Base-by-base conservation (phyloP, 2,329 filamentous ascomycete species). In the Bimuria novae-zelandiae region DNA sequence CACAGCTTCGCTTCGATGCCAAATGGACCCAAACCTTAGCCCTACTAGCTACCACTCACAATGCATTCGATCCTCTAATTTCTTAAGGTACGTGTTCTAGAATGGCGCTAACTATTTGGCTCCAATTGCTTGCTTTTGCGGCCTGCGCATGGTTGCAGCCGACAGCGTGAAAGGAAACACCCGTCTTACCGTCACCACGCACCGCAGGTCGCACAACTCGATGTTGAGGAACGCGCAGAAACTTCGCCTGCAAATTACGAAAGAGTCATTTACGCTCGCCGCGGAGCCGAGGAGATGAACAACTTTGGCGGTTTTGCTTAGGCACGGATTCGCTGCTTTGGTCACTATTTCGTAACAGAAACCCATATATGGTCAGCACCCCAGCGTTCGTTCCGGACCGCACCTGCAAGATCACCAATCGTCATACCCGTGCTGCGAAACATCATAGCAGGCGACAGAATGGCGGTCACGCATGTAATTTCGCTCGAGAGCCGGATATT, bases 261-360 rank as follows among this genome's bases (percentile, higher is more conserved):
- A 37, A 14, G 22, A 21, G 37, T n/a, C 32, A 19, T 19, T 6
- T 17, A 1, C 8, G 4, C 10, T 22, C 19, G 21, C 57, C 52
- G 57, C 42, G 39, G 47, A 43, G 21, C 65, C 65, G 59, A 63
- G 65, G 65, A 69, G 65, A 68, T 63, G 54, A 29, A 29, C 21
- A 19, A 43, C 40, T 36, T 12, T 33, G 8, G 19, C 21, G 30
- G 40, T 49, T 49, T 37, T 39, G 47, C 44, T 25, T 37, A 37
- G 32, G 29, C 33, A 47, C 22, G 14, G 14, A 47, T 37, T 37
- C 21, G 22, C 33, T 37, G 27, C 23, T 47, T 23, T 32, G 48
- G 50, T 64, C 61, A 19, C 46, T 54, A 47, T 64, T 69, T 67
- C 61, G 63, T 68, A 63, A 69, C 62, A 46, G 44, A 50, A 56